Conservation (phyloP, 2,329 filamentous ascomycete species). For the Beauveria asiatica region DNA sequence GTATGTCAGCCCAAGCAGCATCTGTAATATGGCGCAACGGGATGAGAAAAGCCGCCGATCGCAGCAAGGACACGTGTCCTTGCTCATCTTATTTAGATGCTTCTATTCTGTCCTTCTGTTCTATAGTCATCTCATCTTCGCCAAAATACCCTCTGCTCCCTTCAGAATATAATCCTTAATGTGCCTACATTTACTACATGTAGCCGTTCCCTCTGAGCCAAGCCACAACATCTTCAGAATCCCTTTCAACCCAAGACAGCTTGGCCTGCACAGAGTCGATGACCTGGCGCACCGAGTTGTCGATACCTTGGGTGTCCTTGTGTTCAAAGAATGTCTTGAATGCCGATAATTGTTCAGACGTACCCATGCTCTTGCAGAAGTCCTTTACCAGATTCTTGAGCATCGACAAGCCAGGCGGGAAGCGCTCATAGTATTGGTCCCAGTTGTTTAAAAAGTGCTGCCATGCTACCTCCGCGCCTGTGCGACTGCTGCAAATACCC, state of each 20-base stretch:
- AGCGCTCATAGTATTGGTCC: slow-evolving; percentile 60
- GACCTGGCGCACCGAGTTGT: slow-evolving; percentile 83
- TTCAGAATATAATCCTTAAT: not conserved
- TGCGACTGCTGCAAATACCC: slow-evolving; percentile 66
- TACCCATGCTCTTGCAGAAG: slow-evolving; percentile 73
- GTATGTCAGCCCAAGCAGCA: not conserved
- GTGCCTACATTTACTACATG: slow-evolving; percentile 13
- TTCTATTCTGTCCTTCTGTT: not conserved
- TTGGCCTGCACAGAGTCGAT: slow-evolving; percentile 79
- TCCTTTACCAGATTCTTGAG: slow-evolving; percentile 77
- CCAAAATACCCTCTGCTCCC: not conserved
- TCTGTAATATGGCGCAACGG: not conserved
- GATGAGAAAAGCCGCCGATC: not conserved
- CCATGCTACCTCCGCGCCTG: slow-evolving; percentile 75
- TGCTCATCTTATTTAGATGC: too few relatives aligned
- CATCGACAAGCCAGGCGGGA: slow-evolving; percentile 79
- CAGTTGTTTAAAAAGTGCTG: slow-evolving; percentile 79
- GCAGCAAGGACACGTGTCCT: not conserved
- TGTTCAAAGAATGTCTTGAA: slow-evolving; percentile 73
- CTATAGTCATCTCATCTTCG: not conserved
- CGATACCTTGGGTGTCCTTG: slow-evolving; percentile 77
- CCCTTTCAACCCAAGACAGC: slow-evolving; percentile 69
- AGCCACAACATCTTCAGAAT: slow-evolving; percentile 59
- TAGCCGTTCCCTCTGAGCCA: slow-evolving; percentile 39
- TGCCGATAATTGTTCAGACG: slow-evolving; percentile 61